These are phyloP conservation scores for Pyrrhoderma noxium DNA, from an alignment of 1,284 basidiomycete genomes.

Conservation along the genomic window DNA sequence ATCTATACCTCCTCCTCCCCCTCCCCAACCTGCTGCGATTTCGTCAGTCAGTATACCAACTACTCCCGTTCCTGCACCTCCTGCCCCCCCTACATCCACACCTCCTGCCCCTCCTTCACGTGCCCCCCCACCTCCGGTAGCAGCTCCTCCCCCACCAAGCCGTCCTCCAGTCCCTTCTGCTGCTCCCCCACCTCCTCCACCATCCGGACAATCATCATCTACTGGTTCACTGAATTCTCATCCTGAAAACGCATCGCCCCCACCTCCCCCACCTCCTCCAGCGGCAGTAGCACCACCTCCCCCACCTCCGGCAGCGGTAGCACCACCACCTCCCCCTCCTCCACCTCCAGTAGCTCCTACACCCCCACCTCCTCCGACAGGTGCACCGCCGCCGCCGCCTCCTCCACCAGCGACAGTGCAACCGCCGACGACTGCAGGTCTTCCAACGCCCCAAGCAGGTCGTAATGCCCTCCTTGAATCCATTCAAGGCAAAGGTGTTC, in stretches of 20 bases:
- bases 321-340: constrained; percentile 19
- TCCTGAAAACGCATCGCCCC: constrained; percentile 19
- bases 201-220: constrained; percentile 11
- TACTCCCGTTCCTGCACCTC: constrained; percentile 12
- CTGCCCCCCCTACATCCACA: constrained; percentile 18
- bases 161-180: constrained; percentile 25
- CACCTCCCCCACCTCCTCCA: constrained; percentile 29
- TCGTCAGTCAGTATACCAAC: constrained; percentile 10
- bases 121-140: constrained; percentile 18
- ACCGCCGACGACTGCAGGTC: constrained; percentile 28
- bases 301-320: constrained; percentile 18
- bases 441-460: constrained; percentile 34
- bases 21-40: constrained; percentile 21
- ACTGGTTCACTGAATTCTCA: no score
- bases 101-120: constrained; percentile 26
- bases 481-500: constrained; percentile 65
- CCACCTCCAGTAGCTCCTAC: constrained; percentile 24
- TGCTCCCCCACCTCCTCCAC: constrained; percentile 21
- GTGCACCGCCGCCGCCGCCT: constrained; percentile 25
- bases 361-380: constrained; percentile 26
- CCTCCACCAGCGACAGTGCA: constrained; percentile 17
- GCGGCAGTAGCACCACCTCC: constrained; percentile 24
- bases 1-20: constrained; percentile 22
- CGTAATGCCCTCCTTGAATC: constrained; percentile 59
- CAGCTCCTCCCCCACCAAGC: constrained; percentile 27